Conservation (phyloP, 768 basidiomycete genomes). For the Termitomyces titanicus region DNA sequence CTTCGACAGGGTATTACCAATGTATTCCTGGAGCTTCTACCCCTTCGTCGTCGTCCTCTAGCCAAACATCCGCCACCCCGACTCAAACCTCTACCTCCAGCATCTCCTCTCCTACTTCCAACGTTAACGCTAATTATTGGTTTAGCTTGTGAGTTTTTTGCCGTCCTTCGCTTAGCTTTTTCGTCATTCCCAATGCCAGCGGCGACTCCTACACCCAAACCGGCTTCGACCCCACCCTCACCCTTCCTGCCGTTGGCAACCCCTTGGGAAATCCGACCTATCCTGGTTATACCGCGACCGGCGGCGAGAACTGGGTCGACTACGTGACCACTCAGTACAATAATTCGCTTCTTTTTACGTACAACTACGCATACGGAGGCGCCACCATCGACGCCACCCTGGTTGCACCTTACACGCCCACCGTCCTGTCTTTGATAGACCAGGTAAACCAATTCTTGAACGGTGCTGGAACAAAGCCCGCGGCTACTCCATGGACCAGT, state of each 20-base stretch:
- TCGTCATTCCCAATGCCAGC: conserved; percentile 21
- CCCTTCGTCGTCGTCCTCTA: not conserved
- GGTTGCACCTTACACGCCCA: conserved; percentile 49
- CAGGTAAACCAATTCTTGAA: conserved; percentile 59
- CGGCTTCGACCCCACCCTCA: conserved; percentile 37
- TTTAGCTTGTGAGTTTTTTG: conserved; percentile 47
- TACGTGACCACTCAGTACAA: conserved; percentile 49
- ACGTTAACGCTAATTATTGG: conserved; percentile 41
- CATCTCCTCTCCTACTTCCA: conserved; percentile 9
- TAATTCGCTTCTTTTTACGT: conserved; percentile 50
- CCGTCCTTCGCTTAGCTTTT: not conserved
- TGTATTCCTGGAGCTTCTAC: conserved; percentile 27
- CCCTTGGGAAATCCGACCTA: conserved; percentile 53
- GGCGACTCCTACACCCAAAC: conserved; percentile 62
- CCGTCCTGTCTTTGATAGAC: conserved; percentile 51
- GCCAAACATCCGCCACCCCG: conserved; percentile 1
- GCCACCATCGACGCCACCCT: conserved; percentile 61
- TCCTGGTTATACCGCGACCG: conserved; percentile 50
- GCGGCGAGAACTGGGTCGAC: conserved; percentile 61
- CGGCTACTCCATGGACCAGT: conserved; percentile 52
- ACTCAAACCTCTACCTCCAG: conserved; percentile 5
- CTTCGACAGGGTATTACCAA: conserved; percentile 35
- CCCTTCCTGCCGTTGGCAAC: conserved; percentile 42
- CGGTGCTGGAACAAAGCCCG: conserved; percentile 43
- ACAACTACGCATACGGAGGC: conserved; percentile 65